phyloP scores from a whole-genome alignment of 1,139 yeast species.

The Blastobotrys arbuscula region DNA sequence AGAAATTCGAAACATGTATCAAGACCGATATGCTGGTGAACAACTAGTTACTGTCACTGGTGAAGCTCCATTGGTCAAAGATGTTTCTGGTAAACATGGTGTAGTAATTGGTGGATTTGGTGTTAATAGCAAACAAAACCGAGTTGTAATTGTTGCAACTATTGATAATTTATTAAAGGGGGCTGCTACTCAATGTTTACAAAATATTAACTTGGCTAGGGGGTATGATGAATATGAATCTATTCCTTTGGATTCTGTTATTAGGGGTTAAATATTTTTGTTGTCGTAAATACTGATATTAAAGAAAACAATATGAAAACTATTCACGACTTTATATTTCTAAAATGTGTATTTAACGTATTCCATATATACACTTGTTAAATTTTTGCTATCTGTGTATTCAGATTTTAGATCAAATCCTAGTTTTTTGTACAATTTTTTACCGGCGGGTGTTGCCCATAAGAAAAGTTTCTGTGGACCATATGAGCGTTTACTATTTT shows the following conservation, averaged over 20 bases:
- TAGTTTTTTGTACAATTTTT: background rate
- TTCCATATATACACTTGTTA: background rate
- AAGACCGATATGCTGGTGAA: constrained; percentile 85
- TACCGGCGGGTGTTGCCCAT: constrained; percentile 5
- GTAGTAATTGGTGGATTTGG: constrained; percentile 95
- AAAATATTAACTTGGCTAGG: constrained; percentile 83
- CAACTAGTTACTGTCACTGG: constrained; percentile 78
- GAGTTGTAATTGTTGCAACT: constrained; percentile 91
- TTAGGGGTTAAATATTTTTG: constrained; percentile 28
- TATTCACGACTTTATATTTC: no score
- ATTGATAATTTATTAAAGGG: constrained; percentile 95
- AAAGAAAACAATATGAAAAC: background rate
- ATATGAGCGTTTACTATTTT: background rate
- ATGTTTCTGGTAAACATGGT: constrained; percentile 90
- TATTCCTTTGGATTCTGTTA: constrained; percentile 50
- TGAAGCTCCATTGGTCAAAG: constrained; percentile 88
- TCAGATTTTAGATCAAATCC: constrained; percentile 2
- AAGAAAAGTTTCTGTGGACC: constrained; percentile 5
- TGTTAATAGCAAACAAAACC: constrained; percentile 77
- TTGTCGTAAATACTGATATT: no score
- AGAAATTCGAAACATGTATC: constrained; percentile 79
- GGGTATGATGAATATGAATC: constrained; percentile 95
- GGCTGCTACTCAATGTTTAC: constrained; percentile 97
- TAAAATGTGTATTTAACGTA: background rate
- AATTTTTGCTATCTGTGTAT: background rate